Base-by-base conservation (phyloP, 2,329 filamentous ascomycete species). In the Aspergillus sp. region DNA sequence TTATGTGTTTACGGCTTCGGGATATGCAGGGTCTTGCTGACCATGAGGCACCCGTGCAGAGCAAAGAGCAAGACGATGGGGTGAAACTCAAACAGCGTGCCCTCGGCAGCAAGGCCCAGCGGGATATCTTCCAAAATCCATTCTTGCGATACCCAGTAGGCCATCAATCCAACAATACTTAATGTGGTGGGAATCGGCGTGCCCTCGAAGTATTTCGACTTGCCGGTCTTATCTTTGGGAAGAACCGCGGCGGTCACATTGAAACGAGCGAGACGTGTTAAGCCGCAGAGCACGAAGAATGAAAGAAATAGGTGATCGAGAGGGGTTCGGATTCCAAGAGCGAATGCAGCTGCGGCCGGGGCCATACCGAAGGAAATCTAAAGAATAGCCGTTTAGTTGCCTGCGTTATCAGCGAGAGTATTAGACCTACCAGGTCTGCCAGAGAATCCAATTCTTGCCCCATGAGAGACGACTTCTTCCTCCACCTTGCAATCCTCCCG, bases 381-480 rank as follows among this genome's bases (percentile, higher is more conserved):
- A 43, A 47, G 15, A 21, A 53, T 31, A 33, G 44, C 9, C 9
- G 17, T 27, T 52, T 25, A 60, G 56, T 39, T 15, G 21, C 39
- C 7, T 62, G 37, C 62, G 55, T 48, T 43, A 35, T 40, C 41
- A 23, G 9, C 14, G n/a, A 37, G 19, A 27, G n/a, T 23, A 47
- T 52, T 15, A 23, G 11, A 25, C 85, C 27, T 88, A 96, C 92
- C 81, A 99, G 75, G 74, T 99, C 95, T 55, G 95, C 95, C 48
- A 99, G 82, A 6, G 93, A 98, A 76, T 99, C 95, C 56, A 99
- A 81, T 77, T 99, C 95, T 76, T 97, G 93, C 12, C 95, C 95
- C 93, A 99, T 98, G 73, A 99, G 82, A 68, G 90, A 96, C 69
- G 91, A 95, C 87, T 97, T 99, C 79, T 91, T 89, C 73, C 95